Evolutionary conservation across 202 grass and related monocot species (phyloP), one percentile per base, ranked within the genome.

Genomic region (Setaria viridis): DNA sequence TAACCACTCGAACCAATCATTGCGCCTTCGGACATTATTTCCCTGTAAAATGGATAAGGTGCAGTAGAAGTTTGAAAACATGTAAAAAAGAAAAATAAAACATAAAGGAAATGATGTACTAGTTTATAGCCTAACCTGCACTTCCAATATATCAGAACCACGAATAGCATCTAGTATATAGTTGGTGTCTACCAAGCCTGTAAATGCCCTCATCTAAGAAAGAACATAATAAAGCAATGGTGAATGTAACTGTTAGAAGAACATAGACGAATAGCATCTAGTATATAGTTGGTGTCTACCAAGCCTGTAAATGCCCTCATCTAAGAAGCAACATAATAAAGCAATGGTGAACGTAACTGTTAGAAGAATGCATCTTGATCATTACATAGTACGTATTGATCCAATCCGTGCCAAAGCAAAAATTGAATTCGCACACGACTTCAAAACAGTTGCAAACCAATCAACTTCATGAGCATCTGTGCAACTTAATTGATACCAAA

Each of bases 1-100:
- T 77, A 93, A 76, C 91, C 91, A 97, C 7, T 74, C 86, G 47
- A n/a, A 42, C 95, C 95, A 97, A 76, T 90, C 78, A 68, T 92
- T 87, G 19, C 88, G 88, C 25, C 79, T 88, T 76, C 95, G 82
- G 46, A 97, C 62, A 63, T 88, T 91, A 79, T 86, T 81, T 82
- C 82, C 92, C 95, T 97, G 81, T 39, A 41, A 0, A 39, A 68
- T 25, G 29, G 11, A 67, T 6, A 45, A 62, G 42, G 30, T 46
- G 6, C 45, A 45, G 33, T 74, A 71, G 1, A 83, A 68, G 33
- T 84, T 89, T 43, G 49, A 68, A 62, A 85, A 54, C 7, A 56
- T 86, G 30, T 72, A 72, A 35, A 56, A 39, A 63, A 32, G 47
- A 70, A 46, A 43, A 15, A 80, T n/a, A 42, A 62, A 62, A 72